Evolutionary conservation across 345 rosid species (phyloP), one percentile per base, ranked within the genome.

Genomic region (Eucalyptus regnans): DNA sequence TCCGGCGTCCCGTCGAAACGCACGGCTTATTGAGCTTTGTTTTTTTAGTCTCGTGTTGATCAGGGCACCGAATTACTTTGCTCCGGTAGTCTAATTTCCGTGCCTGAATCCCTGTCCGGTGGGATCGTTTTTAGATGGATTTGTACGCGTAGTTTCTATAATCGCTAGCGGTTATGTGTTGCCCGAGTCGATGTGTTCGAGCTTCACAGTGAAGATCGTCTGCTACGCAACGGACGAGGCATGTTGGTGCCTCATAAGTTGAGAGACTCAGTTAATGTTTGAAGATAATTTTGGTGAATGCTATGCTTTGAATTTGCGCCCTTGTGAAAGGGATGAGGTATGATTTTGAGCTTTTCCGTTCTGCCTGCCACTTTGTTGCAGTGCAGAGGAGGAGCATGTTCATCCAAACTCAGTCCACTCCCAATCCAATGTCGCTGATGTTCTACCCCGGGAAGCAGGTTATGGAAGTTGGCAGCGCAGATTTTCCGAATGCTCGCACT

Each of bases 351-450:
- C 56, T 46, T 85, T 85, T 27, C 52, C 37, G 1, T 85, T 85
- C 5, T 2, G 41, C 64, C 48, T 54, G 51, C 50, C 62, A 86
- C 13, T 62, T 31, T 86, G 90, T 87, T 86, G 86, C 93, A 96
- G 98, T 89, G 94, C 99, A 98, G 94, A 95, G 94, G 93, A 96
- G 99, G 93, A 95, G 92, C 14, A 95, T 98, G 98, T 98, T 95
- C 93, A 96, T 97, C 81, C 96, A 98, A 92, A 96, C 98, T 33
- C 98, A 98, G 51, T 89, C 97, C 10, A 98, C 99, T 4, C 99
- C 99, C 33, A 98, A 98, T 89, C 99, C 99, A 60, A 94, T 95
- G 18, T 98, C 99, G n/a, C 93, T 98, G 44, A 97, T 98, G 99
- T 98, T 98, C 89, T 93, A 93, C 92, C 98, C 99, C 18, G 99